A percentile compares a stretch with the other conserved stretches of the same genome.
Conservation (phyloP, 2,329 filamentous ascomycete species). For the Lizonia empirigonia region DNA sequence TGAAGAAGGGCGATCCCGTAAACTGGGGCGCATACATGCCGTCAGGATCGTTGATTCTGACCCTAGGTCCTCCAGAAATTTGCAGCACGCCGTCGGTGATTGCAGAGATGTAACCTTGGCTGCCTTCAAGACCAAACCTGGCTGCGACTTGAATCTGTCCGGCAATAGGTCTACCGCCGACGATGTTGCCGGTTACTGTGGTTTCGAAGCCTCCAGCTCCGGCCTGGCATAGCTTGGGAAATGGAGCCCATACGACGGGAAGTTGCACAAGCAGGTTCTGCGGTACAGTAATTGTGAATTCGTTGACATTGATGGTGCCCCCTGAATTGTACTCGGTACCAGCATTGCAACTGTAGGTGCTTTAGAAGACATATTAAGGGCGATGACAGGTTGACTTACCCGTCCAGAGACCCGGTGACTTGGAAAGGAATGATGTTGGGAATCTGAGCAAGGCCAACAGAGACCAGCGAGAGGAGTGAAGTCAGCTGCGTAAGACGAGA, state of each 20-base stretch:
- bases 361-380: slow-evolving; percentile 1
- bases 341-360: slow-evolving; percentile 24
- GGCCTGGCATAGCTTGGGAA: slow-evolving; percentile 36
- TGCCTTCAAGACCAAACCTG: slow-evolving; percentile 46
- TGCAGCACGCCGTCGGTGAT: slow-evolving; percentile 48
- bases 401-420: slow-evolving; percentile 37
- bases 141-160: slow-evolving; percentile 47
- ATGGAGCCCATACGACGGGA: slow-evolving; percentile 55
- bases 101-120: slow-evolving; percentile 45
- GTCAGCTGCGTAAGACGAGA: slow-evolving; percentile 22
- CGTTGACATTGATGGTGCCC: slow-evolving; percentile 54
- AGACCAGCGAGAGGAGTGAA: slow-evolving; percentile 28
- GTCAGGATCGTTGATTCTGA: slow-evolving; percentile 55
- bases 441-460: slow-evolving; percentile 27
- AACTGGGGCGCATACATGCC: slow-evolving; percentile 47
- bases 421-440: slow-evolving; percentile 33
- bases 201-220: slow-evolving; percentile 31
- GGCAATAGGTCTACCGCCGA: slow-evolving; percentile 47
- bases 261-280: slow-evolving; percentile 59
- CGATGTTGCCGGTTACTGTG: slow-evolving; percentile 49
- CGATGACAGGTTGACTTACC: slow-evolving; percentile 17
- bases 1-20: slow-evolving; percentile 48
- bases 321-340: slow-evolving; percentile 51
- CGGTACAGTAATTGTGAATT: slow-evolving; percentile 54
- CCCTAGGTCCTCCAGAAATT: slow-evolving; percentile 46